A percentile compares a stretch with the other conserved stretches of the same genome.
phyloP scores from a whole-genome alignment of 2,329 filamentous ascomycete species.

The Geosmithia flava region DNA sequence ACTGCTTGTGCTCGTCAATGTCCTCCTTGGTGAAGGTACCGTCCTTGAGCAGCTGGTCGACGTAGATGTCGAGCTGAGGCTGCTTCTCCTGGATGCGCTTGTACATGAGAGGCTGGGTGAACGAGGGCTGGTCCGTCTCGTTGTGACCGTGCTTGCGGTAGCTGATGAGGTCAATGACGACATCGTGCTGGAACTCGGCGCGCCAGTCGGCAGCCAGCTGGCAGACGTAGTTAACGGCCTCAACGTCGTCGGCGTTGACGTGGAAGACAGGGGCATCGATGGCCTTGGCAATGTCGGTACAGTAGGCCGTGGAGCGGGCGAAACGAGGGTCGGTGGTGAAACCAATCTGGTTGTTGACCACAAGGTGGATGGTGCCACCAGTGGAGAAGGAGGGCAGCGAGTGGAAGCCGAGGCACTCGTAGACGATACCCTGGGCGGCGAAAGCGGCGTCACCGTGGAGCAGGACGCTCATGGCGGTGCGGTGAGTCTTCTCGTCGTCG shows the following conservation, averaged over 20 bases:
- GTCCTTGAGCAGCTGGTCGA: slow-evolving; percentile 80
- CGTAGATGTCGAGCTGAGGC: slow-evolving; percentile 80
- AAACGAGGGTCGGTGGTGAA: slow-evolving; percentile 98
- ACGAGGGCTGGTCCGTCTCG: slow-evolving; percentile 97
- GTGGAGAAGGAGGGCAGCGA: slow-evolving; percentile 92
- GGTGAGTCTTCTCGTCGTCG: slow-evolving; percentile 82
- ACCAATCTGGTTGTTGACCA: slow-evolving; percentile 99
- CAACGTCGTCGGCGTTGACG: slow-evolving; percentile 96
- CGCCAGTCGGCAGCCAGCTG: slow-evolving; percentile 96
- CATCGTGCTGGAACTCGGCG: slow-evolving; percentile 96
- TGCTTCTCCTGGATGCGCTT: slow-evolving; percentile 85
- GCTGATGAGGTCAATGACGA: slow-evolving; percentile 96
- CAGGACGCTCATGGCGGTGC: slow-evolving; percentile 87
- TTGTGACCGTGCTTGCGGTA: slow-evolving; percentile 99
- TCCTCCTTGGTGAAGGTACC: slow-evolving; percentile 96
- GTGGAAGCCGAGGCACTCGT: slow-evolving; percentile 97
- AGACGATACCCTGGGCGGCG: slow-evolving; percentile 91
- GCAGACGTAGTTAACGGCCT: slow-evolving; percentile 96
- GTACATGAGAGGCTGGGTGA: slow-evolving; percentile 99
- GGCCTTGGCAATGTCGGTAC: slow-evolving; percentile 97
- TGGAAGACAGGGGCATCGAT: slow-evolving; percentile 98
- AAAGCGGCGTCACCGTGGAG: slow-evolving; percentile 97
- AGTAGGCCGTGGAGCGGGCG: slow-evolving; percentile 94
- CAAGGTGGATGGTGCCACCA: slow-evolving; percentile 89
- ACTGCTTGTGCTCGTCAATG: slow-evolving; percentile 97